These are phyloP conservation scores for Mycena metata DNA, from an alignment of 768 basidiomycete genomes.

Conservation along the genomic window DNA sequence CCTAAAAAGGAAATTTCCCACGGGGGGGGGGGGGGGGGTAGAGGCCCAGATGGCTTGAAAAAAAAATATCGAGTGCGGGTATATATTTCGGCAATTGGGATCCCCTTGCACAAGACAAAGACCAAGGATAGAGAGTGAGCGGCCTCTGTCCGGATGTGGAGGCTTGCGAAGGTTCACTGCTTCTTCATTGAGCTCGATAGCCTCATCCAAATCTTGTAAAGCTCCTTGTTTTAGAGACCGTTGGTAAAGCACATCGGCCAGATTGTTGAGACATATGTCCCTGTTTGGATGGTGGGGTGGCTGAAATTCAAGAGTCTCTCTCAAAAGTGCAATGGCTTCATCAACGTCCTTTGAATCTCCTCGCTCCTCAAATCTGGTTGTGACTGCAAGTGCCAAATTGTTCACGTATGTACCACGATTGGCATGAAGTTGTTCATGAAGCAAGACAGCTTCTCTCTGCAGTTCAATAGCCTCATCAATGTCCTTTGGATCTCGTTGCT, in stretches of 20 bases:
- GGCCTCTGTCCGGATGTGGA: conserved; percentile 5
- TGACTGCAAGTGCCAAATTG: conserved; percentile 3
- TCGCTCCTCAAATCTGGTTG: background rate
- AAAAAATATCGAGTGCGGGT: no score
- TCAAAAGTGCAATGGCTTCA: conserved; percentile 2
- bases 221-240: conserved; percentile 46
- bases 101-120: background rate
- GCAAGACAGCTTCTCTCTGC: background rate
- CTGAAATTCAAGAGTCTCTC: conserved; percentile 9
- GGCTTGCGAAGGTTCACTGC: conserved; percentile 28
- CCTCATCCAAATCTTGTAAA: conserved; percentile 41
- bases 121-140: conserved; percentile 2
- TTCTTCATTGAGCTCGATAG: background rate
- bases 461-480: conserved; percentile 3
- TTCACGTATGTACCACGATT: background rate
- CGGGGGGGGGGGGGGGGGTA: no score
- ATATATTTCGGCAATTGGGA: no score
- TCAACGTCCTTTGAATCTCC: conserved; percentile 14
- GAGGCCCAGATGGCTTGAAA: no score
- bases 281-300: conserved; percentile 27
- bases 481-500: conserved; percentile 7
- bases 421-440: conserved; percentile 5
- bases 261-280: conserved; percentile 29
- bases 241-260: conserved; percentile 35
- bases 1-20: no score